Base-by-base conservation (phyloP, 805 yeast genomes). In the Hanseniaspora meyeri region DNA sequence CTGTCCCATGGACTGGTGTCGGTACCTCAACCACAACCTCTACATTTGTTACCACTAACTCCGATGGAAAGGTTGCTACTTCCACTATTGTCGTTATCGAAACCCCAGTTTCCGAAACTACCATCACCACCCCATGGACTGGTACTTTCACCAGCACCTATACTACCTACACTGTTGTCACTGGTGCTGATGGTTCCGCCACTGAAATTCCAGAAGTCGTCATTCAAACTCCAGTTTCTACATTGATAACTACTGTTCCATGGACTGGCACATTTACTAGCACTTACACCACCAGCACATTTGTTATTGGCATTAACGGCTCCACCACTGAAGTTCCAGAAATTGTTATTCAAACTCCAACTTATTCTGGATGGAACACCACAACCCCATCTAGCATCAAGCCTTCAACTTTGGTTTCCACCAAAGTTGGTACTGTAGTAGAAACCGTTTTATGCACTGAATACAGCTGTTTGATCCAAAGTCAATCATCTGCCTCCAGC, bases 301-400 rank as follows among this genome's bases (percentile, higher is more conserved):
- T 7, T 32, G 10, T 32, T 10, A 52, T 51, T 43, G 61, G 61
- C 2, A 12, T 53, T 3, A 58, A 58, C 45, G 61, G 61, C 19
- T 34, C 24, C 4, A 31, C 45, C 24, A 61, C 60, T 24, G 49
- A 57, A 31, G 51, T 50, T 12, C 58, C 61, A 3, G 37, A 34
- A 5, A 36, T 59, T 42, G 52, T 56, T 53, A 38, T 39, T 36
- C 59, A 60, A n/a, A 55, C 56, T 24, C 27, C 62, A 8, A 62
- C 63, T 31, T 10, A 17, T 12, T 17, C 20, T 9, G 38, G 37
- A 2, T 24, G 38, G 17, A 39, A 49, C 10, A 31, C 43, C 9
- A 19, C 48, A 11, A 45, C 57, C 46, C 11, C 29, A 31, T 11
- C 34, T 40, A 27, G 12, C 24, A 36, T 45, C 29, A n/a, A 36